Conservation (phyloP, 2,329 filamentous ascomycete species). For the Emydomyces testavorans region DNA sequence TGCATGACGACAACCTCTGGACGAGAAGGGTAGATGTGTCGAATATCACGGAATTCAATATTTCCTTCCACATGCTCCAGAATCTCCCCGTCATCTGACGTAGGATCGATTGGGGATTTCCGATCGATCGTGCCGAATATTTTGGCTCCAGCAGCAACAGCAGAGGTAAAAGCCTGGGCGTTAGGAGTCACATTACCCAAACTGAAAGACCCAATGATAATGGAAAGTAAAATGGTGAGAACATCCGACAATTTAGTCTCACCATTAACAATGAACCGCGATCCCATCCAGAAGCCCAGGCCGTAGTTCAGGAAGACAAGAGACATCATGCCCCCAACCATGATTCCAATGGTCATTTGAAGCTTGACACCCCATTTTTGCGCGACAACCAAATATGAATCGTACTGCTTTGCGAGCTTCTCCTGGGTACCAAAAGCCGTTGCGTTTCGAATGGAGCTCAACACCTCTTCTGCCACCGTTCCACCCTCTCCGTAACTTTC, state of each 20-base stretch:
- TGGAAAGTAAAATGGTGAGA: slow-evolving; percentile 74
- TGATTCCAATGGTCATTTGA: slow-evolving; percentile 59
- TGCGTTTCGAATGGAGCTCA: slow-evolving; percentile 85
- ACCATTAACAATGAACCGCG: slow-evolving; percentile 56
- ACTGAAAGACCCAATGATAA: slow-evolving; percentile 88
- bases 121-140: slow-evolving; percentile 93
- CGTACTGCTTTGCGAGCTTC: slow-evolving; percentile 78
- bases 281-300: slow-evolving; percentile 80
- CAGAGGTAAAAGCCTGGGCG: slow-evolving; percentile 72
- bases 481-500: slow-evolving; percentile 73
- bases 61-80: slow-evolving; percentile 62
- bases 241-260: slow-evolving; percentile 58
- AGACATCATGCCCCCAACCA: slow-evolving; percentile 75
- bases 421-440: slow-evolving; percentile 89
- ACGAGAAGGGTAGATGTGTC: slow-evolving; percentile 88
- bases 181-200: slow-evolving; percentile 81
- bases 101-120: slow-evolving; percentile 68
- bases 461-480: slow-evolving; percentile 82
- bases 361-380: slow-evolving; percentile 65
- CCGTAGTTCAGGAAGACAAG: slow-evolving; percentile 80
- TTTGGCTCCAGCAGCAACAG: slow-evolving; percentile 72
- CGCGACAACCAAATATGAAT: slow-evolving; percentile 59
- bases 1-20: slow-evolving; percentile 85
- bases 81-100: slow-evolving; percentile 56
- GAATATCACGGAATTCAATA: slow-evolving; percentile 70